Conservation (phyloP, 345 rosid species). For the Camelina hispida region DNA sequence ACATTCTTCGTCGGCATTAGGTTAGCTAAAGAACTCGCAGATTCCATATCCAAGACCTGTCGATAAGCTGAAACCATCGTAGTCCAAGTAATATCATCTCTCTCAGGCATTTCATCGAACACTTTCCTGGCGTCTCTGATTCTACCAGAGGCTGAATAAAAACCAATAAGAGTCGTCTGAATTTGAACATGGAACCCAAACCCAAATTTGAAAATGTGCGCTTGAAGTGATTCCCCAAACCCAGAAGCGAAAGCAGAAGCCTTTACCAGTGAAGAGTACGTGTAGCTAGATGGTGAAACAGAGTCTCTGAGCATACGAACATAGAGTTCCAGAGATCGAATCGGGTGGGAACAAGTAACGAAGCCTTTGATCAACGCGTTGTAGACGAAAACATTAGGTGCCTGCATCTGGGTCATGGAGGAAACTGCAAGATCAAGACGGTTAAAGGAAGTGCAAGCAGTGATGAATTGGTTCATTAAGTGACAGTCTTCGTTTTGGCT, state of each 20-base stretch:
- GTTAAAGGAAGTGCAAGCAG: conserved; percentile 48
- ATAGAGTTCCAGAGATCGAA: conserved; percentile 52
- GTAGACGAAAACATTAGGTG: conserved; percentile 70
- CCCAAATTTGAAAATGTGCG: conserved; percentile 66
- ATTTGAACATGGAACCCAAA: conserved; percentile 62
- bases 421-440: conserved; percentile 51
- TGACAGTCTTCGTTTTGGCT: conserved; percentile 60
- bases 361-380: conserved; percentile 70
- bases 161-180: conserved; percentile 69
- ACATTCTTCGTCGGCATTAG: conserved; percentile 60
- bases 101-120: conserved; percentile 78
- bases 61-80: conserved; percentile 58
- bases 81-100: conserved; percentile 67
- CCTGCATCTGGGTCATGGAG: conserved; percentile 54
- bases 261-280: conserved; percentile 70
- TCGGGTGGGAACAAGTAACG: conserved; percentile 45
- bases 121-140: conserved; percentile 54
- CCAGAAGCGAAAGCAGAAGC: conserved; percentile 50
- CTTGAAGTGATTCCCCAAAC: conserved; percentile 62
- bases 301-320: conserved; percentile 54
- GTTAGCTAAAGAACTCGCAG: conserved; percentile 58
- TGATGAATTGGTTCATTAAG: conserved; percentile 68
- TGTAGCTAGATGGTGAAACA: conserved; percentile 65
- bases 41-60: conserved; percentile 50
- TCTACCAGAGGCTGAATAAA: conserved; percentile 55